These are phyloP conservation scores for Penicillium lividum DNA, from an alignment of 495 filamentous ascomycete species.

Conservation along the genomic window DNA sequence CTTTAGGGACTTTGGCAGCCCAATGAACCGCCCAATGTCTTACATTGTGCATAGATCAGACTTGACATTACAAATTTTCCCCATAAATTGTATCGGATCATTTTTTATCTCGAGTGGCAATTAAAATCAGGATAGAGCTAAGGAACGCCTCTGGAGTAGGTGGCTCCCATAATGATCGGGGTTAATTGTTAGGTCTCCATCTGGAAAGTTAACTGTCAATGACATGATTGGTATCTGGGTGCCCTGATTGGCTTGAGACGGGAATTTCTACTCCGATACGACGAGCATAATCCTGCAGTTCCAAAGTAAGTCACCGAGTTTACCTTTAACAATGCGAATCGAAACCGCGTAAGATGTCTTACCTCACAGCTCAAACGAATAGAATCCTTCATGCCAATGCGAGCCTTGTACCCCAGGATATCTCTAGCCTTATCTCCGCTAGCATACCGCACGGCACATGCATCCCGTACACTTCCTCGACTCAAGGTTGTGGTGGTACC, in stretches of 20 bases:
- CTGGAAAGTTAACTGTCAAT: constrained; percentile 19
- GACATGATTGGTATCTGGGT: neutral
- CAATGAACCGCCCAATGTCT: constrained; percentile 30
- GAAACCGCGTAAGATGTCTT: constrained; percentile 13
- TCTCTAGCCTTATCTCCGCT: constrained; percentile 57
- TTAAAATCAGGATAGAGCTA: constrained; percentile 4
- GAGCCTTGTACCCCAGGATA: constrained; percentile 60
- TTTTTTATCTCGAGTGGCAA: constrained; percentile 8
- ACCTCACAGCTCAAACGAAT: constrained; percentile 54
- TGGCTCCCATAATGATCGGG: constrained; percentile 14
- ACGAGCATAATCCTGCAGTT: constrained; percentile 40
- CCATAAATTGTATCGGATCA: neutral
- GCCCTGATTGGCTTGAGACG: neutral
- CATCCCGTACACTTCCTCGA: constrained; percentile 59
- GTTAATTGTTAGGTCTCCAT: constrained; percentile 17
- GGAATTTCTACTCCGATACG: constrained; percentile 36
- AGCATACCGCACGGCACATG: constrained; percentile 53
- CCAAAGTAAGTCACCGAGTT: constrained; percentile 2
- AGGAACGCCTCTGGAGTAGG: constrained; percentile 15
- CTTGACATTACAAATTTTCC: neutral
- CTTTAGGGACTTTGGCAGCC: constrained; percentile 22
- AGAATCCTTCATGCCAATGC: constrained; percentile 56
- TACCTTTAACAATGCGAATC: neutral
- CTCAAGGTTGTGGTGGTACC: constrained; percentile 52
- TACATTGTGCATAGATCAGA: constrained; percentile 17